Evolutionary conservation across 2,329 filamentous ascomycete genomes (phyloP).

Genomic region (Hawksworthiomyces lignivorus): DNA sequence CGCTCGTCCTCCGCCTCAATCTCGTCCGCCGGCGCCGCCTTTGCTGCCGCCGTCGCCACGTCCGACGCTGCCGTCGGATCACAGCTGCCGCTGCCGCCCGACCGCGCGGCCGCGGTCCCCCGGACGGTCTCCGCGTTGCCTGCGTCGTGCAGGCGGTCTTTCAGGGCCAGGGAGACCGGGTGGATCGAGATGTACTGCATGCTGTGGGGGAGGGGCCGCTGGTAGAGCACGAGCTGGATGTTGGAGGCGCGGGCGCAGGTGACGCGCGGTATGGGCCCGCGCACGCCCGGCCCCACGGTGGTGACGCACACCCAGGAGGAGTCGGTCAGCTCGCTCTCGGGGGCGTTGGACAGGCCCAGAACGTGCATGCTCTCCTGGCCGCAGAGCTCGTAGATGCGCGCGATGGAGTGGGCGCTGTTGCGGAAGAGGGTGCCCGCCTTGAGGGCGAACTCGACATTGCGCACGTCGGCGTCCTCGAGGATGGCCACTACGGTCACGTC

Average conservation of each 20-base stretch:
- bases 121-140: too few species aligned
- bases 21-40: conserved; percentile 30
- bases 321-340: conserved; percentile 19
- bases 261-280: conserved; percentile 54
- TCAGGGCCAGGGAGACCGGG: conserved; percentile 81
- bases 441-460: conserved; percentile 81
- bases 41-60: conserved; percentile 4
- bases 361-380: conserved; percentile 78
- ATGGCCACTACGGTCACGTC: conserved; percentile 88
- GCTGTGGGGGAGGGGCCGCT: conserved; percentile 71
- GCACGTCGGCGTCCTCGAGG: conserved; percentile 80
- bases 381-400: conserved; percentile 76
- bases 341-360: conserved; percentile 70
- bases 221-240: conserved; percentile 83
- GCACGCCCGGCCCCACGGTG: conserved; percentile 23
- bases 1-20: conserved; percentile 67
- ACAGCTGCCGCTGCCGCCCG: not conserved
- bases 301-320: too few species aligned
- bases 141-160: conserved; percentile 51
- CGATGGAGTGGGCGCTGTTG: conserved; percentile 70
- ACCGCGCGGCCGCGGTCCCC: not conserved
- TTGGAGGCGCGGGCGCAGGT: conserved; percentile 63
- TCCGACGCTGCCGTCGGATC: conserved; percentile 17
- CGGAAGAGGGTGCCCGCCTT: conserved; percentile 76
- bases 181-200: conserved; percentile 96